Conservation (phyloP, 441 rosid species). For the Gossypium aridum region DNA sequence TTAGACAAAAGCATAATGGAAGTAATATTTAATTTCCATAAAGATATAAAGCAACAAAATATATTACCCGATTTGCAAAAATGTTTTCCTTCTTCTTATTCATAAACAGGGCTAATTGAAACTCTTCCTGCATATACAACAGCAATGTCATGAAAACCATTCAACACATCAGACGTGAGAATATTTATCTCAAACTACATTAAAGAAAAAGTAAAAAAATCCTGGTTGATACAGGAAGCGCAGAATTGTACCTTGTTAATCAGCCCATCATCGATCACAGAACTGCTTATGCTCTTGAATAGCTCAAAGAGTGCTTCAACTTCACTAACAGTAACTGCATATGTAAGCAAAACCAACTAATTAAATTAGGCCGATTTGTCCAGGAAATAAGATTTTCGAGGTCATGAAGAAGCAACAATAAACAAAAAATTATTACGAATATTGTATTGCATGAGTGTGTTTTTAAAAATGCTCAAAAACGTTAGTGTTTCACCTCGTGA, state of each 20-base stretch:
- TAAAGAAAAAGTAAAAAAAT: conserved; percentile 1
- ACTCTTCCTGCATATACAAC: conserved; percentile 76
- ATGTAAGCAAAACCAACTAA: conserved; percentile 13
- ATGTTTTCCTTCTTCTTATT: conserved; percentile 81
- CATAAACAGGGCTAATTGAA: conserved; percentile 85
- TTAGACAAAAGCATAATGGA: no score
- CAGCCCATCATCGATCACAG: conserved; percentile 89
- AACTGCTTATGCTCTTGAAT: conserved; percentile 90
- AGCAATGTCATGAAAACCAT: neutral
- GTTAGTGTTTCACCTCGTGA: no score
- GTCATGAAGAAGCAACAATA: neutral
- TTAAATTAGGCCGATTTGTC: neutral
- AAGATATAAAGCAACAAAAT: neutral
- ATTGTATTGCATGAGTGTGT: no score
- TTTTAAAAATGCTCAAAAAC: neutral
- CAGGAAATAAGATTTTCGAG: neutral
- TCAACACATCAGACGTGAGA: neutral
- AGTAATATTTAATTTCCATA: no score
- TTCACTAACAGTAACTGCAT: conserved; percentile 93
- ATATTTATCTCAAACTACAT: neutral
- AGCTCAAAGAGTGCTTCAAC: conserved; percentile 96
- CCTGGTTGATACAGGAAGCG: neutral
- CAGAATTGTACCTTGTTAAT: conserved; percentile 67
- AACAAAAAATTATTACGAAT: no score
- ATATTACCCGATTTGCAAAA: conserved; percentile 80